Percentiles rank a stretch among this genome's conserved stretches.
Evolutionary conservation across 805 yeast species (phyloP).

Genomic region (Grigorovia transvaalensis): DNA sequence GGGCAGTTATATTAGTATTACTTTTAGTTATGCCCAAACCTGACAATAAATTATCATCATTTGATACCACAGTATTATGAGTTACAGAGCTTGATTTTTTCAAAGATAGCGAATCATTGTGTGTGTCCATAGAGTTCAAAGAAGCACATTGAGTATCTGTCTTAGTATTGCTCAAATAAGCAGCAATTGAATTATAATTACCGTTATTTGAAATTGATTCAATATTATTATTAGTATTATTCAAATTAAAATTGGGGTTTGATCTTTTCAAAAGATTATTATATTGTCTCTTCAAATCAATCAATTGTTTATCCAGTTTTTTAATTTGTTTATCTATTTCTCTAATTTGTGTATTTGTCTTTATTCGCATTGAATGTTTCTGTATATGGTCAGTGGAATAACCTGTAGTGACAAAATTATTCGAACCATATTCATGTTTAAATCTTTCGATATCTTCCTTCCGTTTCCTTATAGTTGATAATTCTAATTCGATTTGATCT

Average conservation of each 20-base stretch:
- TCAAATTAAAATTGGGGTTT: neutral
- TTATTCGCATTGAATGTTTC: constrained; percentile 26
- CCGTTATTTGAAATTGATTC: neutral
- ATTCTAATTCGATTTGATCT: constrained; percentile 15
- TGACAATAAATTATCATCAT: neutral
- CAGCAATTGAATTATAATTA: neutral
- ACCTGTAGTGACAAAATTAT: constrained; percentile 23
- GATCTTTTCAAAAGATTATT: neutral
- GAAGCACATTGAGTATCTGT: constrained; percentile 1
- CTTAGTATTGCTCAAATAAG: neutral
- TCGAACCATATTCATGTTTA: constrained; percentile 20
- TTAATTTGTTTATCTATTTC: constrained; percentile 24
- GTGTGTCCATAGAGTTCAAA: neutral
- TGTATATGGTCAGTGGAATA: constrained; percentile 30
- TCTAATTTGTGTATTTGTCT: constrained; percentile 25
- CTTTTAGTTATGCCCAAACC: neutral
- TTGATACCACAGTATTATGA: neutral
- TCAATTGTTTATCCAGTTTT: constrained; percentile 19
- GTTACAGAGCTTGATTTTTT: neutral
- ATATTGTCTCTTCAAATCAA: constrained; percentile 16
- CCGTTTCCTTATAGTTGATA: constrained; percentile 13
- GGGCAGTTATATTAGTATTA: neutral
- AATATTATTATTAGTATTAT: neutral
- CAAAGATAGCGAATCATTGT: neutral
- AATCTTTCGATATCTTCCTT: constrained; percentile 20